Conservation (phyloP, 1,284 basidiomycete species). For the Rhodotorula sp. region DNA sequence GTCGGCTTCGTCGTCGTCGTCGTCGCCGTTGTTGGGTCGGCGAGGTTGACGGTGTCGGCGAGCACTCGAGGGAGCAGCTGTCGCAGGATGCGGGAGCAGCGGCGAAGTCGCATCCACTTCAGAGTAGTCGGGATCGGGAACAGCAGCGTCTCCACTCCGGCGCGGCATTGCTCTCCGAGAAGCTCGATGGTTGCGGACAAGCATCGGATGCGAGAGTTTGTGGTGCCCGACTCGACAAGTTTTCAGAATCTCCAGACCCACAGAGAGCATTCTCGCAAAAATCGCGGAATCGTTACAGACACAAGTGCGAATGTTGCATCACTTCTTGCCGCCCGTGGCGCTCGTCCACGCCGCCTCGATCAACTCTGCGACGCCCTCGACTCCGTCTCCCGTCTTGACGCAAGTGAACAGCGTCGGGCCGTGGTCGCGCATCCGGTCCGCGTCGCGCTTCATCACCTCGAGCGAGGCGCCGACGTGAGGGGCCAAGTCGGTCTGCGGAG, state of each 20-base stretch:
- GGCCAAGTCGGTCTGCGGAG: constrained; percentile 82
- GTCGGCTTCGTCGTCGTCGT: not conserved
- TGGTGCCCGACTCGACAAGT: no score
- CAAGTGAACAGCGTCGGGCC: constrained; percentile 92
- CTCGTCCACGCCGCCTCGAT: constrained; percentile 80
- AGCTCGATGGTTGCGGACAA: no score
- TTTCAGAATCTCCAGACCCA: no score
- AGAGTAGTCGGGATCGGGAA: not conserved
- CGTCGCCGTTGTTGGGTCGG: not conserved
- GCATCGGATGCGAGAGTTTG: no score
- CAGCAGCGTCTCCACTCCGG: no score
- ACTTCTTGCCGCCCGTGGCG: constrained; percentile 33
- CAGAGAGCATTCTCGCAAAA: no score
- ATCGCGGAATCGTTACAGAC: no score
- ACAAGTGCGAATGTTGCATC: no score
- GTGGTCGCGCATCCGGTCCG: constrained; percentile 86
- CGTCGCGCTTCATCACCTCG: constrained; percentile 90
- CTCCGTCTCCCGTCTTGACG: constrained; percentile 73
- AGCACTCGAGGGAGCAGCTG: not conserved
- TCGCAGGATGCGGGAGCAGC: not conserved
- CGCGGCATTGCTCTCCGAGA: no score
- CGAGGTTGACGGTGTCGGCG: not conserved
- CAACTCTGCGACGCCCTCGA: constrained; percentile 77
- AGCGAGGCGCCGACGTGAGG: constrained; percentile 89
- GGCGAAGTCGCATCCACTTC: not conserved